Base-by-base conservation (phyloP, 768 basidiomycete genomes). In the Chalciporus piperatus region DNA sequence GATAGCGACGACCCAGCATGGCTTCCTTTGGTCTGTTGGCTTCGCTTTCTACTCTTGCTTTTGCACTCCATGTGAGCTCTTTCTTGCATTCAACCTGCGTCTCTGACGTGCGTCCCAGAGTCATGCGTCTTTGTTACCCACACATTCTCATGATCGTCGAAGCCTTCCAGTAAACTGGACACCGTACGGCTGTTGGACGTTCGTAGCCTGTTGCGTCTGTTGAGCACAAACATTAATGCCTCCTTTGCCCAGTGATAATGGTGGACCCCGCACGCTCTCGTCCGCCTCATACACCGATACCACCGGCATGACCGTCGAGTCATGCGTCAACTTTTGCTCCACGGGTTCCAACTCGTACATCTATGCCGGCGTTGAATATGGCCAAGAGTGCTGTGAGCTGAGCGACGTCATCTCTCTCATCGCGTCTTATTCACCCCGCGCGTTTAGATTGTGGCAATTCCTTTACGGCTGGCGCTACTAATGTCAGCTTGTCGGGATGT, bases 331-430 rank as follows among this genome's bases (percentile, higher is more conserved):
- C 47, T 79, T 71, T 56, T 81, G 79, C 41, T 67, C 65, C 9
- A 65, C 67, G 14, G 67, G 62, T 1, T 20, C 49, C 17, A 67
- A 69, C 38, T 30, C 67, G 6, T 87, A 74, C 62, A 67, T 84
- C 51, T 88, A 79, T 57, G 86, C 88, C 16, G 89, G 89, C 13
- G 75, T 82, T 16, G 88, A 90, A 67, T 89, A 76, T 55, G 78
- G 74, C 19, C 72, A 77, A 52, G 79, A 85, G 66, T 86, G 83
- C 69, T 85, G 84, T 84, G 65, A 52, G 78, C 61, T 41, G 5
- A n/a, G 45, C 10, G 30, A 32, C 11, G 30, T 22, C 22, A 12
- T 52, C 30, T 51, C 35, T 50, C 44, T n/a, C 8, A 23, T 32
- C 2, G 1, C 12, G 25, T n/a, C 1, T 45, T n/a, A 11, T 35